Evolutionary conservation across 345 rosid species (phyloP).

Genomic region (Salix purpurea): DNA sequence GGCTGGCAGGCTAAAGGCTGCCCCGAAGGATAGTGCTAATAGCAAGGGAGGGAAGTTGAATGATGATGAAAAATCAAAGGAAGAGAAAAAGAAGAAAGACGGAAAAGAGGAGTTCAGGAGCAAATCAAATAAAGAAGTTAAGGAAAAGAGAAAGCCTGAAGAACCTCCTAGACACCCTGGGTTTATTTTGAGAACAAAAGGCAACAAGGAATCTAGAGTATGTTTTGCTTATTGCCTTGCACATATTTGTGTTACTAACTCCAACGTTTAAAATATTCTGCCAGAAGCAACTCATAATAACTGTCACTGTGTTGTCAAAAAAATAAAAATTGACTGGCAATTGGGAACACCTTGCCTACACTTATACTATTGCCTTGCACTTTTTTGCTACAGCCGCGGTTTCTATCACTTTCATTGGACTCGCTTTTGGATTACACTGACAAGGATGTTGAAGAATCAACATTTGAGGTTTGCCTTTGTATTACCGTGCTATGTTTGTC

Average conservation of each 20-base stretch:
- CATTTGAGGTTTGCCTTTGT: constrained; percentile 64
- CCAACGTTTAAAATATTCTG: constrained; percentile 3
- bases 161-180: constrained; percentile 86
- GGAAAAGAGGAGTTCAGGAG: constrained; percentile 41
- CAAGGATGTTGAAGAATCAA: constrained; percentile 84
- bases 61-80: constrained; percentile 36
- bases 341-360: background rate
- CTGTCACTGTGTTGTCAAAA: background rate
- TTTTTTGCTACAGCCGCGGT: constrained; percentile 49
- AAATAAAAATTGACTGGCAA: background rate
- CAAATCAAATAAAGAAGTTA: constrained; percentile 48
- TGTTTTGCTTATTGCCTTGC: constrained; percentile 19
- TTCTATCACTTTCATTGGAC: constrained; percentile 80
- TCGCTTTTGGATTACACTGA: constrained; percentile 89
- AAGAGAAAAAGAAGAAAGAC: constrained; percentile 43
- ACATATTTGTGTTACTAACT: constrained; percentile 3
- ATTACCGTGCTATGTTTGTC: background rate
- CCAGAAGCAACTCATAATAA: constrained; percentile 1
- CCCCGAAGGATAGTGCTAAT: constrained; percentile 31
- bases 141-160: constrained; percentile 67
- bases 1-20: constrained; percentile 38
- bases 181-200: constrained; percentile 57
- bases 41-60: constrained; percentile 41
- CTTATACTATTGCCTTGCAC: background rate
- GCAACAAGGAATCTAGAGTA: constrained; percentile 66